Evolutionary conservation across 441 rosid species (phyloP).

Genomic region (Erysimum pusillum): DNA sequence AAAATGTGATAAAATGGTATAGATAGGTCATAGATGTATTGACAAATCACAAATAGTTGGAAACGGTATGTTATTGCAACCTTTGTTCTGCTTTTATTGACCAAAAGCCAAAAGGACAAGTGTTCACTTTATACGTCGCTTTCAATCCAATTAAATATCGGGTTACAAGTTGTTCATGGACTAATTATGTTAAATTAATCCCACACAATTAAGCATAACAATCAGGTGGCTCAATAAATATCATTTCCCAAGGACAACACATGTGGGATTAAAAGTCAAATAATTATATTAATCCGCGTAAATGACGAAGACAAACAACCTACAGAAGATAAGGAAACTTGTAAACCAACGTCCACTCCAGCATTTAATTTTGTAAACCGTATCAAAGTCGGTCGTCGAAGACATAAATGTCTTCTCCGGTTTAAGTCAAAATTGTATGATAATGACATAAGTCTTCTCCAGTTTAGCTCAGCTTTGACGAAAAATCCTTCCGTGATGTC

Average conservation of each 20-base stretch:
- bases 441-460: slow-evolving; percentile 27
- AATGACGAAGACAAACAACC: neutral
- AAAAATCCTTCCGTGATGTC: slow-evolving; percentile 1
- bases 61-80: neutral
- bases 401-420: slow-evolving; percentile 30
- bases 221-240: slow-evolving; percentile 29
- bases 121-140: slow-evolving; percentile 34
- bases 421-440: slow-evolving; percentile 20
- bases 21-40: neutral
- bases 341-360: slow-evolving; percentile 23
- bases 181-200: slow-evolving; percentile 31
- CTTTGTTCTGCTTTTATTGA: slow-evolving; percentile 39
- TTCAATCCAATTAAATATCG: slow-evolving; percentile 29
- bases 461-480: slow-evolving; percentile 42
- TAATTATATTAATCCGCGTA: slow-evolving; percentile 31
- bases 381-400: slow-evolving; percentile 31
- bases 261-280: slow-evolving; percentile 40
- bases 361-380: slow-evolving; percentile 26
- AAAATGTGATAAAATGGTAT: slow-evolving; percentile 10
- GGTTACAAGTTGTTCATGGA: slow-evolving; percentile 29
- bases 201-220: slow-evolving; percentile 26
- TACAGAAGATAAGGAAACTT: neutral
- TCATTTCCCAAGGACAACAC: neutral
- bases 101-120: slow-evolving; percentile 42
- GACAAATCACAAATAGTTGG: slow-evolving; percentile 9